phyloP scores from a whole-genome alignment of 2,329 filamentous ascomycete genomes.

The Trichoderma hamatum region DNA sequence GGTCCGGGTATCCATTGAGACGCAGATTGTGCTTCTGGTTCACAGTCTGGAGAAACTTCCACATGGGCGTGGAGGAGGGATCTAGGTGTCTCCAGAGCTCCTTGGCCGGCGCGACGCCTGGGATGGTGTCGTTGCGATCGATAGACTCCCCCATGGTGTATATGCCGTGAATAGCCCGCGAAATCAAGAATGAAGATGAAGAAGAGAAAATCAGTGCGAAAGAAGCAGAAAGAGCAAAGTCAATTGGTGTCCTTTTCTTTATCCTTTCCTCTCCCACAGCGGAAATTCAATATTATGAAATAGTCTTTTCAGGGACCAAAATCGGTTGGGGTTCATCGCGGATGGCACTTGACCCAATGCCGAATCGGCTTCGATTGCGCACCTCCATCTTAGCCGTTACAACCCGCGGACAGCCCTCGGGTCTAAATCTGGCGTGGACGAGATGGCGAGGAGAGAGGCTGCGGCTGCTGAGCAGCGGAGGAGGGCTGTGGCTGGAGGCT shows the following conservation, averaged over 20 bases:
- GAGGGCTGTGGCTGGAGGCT: not conserved
- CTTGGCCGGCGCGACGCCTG: constrained; percentile 17
- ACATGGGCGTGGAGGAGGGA: constrained; percentile 70
- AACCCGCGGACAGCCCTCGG: constrained; percentile 22
- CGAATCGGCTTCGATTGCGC: constrained; percentile 23
- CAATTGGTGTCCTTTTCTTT: not conserved
- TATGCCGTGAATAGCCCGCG: not conserved
- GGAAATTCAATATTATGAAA: not conserved
- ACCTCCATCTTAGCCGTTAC: constrained; percentile 19
- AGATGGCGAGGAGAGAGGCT: not conserved
- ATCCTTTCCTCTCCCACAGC: not conserved
- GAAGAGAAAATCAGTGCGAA: not conserved
- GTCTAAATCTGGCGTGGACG: constrained; percentile 11
- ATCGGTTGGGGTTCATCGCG: constrained; percentile 16
- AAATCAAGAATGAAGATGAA: not conserved
- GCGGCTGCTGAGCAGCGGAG: not conserved
- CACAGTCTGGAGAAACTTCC: constrained; percentile 69
- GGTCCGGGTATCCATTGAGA: constrained; percentile 69
- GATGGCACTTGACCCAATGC: constrained; percentile 9
- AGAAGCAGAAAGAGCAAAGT: not conserved
- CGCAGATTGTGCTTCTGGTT: constrained; percentile 67
- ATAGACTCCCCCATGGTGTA: constrained; percentile 25
- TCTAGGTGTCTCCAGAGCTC: constrained; percentile 69
- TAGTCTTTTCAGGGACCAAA: constrained; percentile 18
- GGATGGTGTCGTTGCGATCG: not conserved